Evolutionary conservation across 225 moss, liverwort and hornwort species (phyloP), one percentile per base, ranked within the genome.

Genomic region (Asterella californica): DNA sequence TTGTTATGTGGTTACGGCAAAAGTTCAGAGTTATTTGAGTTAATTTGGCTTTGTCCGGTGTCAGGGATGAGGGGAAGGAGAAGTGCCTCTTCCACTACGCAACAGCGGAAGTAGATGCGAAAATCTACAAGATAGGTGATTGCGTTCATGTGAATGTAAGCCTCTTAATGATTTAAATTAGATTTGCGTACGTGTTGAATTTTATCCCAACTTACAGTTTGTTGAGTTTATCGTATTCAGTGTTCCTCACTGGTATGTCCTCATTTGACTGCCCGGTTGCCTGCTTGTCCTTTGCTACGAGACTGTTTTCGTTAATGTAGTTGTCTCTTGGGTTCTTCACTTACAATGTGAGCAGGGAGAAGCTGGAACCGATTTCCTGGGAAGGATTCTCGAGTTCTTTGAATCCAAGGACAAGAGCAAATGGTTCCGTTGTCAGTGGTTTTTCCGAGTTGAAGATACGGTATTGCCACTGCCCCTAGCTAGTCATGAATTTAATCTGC

Each of bases 381-480:
- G 92, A 78, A 90, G 86, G 74, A 93, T 99, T 60, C 84, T 89
- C 15, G 99, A 99, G 81, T 88, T 99, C 48, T 95, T 82, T 77
- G 88, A 92, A 55, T 85, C 83, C 57, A 83, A 86, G 77, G 93
- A 99, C 77, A 86, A 83, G 63, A 90, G 83, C 69, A 88, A 87
- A 32, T 90, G 92, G 92, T 84, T 99, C 78, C 87, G 90, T 57
- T 90, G 88, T 21, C 95, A 92, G 77, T 95, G 99, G 99, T 95
- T 99, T 79, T 99, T 90, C 84, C 88, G 95, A 83, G 87, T 88
- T 9, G 89, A 86, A 61, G 99, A 99, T 80, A 99, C 99, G 89
- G 99, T 95, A 82, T 15, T 55, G 14, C 32, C 32, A 30, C 19
- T 4, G 15, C 5, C 25, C 4, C 54, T 66, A n/a, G n/a, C n/a